Base-by-base conservation (phyloP, 2,329 filamentous ascomycete genomes). In the Calonectria hongkongensis region DNA sequence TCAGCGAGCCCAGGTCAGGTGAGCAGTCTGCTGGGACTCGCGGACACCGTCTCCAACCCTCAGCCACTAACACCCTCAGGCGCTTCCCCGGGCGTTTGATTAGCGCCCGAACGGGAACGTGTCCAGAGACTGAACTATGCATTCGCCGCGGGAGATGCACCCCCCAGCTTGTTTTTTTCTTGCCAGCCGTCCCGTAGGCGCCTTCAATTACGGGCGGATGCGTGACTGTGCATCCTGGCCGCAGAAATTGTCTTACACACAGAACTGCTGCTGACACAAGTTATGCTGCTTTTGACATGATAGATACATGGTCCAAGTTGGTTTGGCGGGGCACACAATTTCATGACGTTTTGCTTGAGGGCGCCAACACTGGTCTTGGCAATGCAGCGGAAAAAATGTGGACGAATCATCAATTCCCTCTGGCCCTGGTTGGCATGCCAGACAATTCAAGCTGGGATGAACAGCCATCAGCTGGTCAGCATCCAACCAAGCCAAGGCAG, bases 181-280 rank as follows among this genome's bases (percentile, higher is more conserved):
- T 47, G 66, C 54, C 16, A 43, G n/a, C 18, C 39, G 47, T 62
- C 43, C 66, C 66, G 48, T 58, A 45, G 64, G 62, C 41, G 50
- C 47, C 68, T 58, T 50, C 64, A 50, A 13, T 66, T 48, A 69
- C 75, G 67, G 69, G 67, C 73, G 67, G 75, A 68, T 70, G 66
- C 50, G 71, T 71, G 71, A 68, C 66, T 58, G 63, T 51, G 21
- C 64, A 71, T 68, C 68, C 76, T 76, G 76, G 74, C 76, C 69
- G 73, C 68, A 75, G 75, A 66, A 70, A 74, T 78, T 73, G 72
- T 75, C 71, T 79, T 75, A 75, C 78, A 75, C 74, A 63, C 39
- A 69, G 74, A 74, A 66, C 63, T 65, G 54, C 68, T 71, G 78
- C 76, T 79, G 76, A 78, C 77, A 78, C 65, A 69, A 73, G 25